A percentile compares a stretch with the other conserved stretches of the same genome.
These are phyloP conservation scores for Terana coerulea DNA, from an alignment of 768 basidiomycete species.

Conservation along the genomic window DNA sequence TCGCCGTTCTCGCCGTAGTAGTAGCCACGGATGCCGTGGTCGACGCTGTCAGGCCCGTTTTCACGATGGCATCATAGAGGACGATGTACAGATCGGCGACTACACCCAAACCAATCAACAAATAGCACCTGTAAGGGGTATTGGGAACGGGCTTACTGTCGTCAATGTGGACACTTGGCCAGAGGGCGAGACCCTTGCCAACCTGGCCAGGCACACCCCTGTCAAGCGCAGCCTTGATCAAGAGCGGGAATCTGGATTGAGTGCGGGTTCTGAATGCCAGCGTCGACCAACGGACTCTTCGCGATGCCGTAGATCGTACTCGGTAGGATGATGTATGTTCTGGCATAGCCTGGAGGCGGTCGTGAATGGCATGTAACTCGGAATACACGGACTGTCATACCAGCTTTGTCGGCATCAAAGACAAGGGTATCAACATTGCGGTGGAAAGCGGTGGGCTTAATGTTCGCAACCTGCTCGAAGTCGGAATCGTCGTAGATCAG, in stretches of 20 bases:
- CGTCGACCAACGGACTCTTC: slow-evolving; percentile 40
- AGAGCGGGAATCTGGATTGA: slow-evolving; percentile 48
- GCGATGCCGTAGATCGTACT: slow-evolving; percentile 60
- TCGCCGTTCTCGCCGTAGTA: slow-evolving; percentile 33
- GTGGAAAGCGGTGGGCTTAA: slow-evolving; percentile 39
- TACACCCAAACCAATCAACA: slow-evolving; percentile 20
- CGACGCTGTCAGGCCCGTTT: slow-evolving; percentile 21
- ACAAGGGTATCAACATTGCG: slow-evolving; percentile 46
- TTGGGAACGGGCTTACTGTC: slow-evolving; percentile 36
- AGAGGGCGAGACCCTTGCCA: slow-evolving; percentile 54
- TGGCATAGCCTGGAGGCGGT: slow-evolving; percentile 37
- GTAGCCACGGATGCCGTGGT: slow-evolving; percentile 34
- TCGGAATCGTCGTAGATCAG: slow-evolving; percentile 41
- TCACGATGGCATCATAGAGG: slow-evolving; percentile 38
- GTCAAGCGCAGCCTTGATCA: slow-evolving; percentile 42
- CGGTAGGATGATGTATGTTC: slow-evolving; percentile 50
- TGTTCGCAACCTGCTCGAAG: slow-evolving; percentile 38
- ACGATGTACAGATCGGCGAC: slow-evolving; percentile 41
- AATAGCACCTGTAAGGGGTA: background rate
- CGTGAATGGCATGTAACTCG: background rate
- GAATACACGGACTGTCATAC: slow-evolving; percentile 21
- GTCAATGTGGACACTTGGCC: slow-evolving; percentile 54
- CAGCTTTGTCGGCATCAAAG: slow-evolving; percentile 44
- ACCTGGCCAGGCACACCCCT: slow-evolving; percentile 51
- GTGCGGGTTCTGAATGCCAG: slow-evolving; percentile 48